Evolutionary conservation across 75 land plant genomes (phyloP), one percentile per base, ranked within the genome.

Genomic region (Cupressus sempervirens): DNA sequence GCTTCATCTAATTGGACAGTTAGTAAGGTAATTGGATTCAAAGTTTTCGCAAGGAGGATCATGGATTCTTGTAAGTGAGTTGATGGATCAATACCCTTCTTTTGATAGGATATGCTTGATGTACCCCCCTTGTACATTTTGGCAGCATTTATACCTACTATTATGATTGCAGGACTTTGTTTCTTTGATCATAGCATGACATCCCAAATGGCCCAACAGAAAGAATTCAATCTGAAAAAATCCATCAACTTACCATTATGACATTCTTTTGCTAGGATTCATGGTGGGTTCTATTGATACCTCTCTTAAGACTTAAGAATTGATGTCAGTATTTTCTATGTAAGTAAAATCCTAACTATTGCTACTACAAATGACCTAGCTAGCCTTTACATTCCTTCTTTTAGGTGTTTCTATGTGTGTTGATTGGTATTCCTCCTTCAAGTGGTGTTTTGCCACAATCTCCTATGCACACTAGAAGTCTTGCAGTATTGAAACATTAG

Each of bases 401-500:
- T 46, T 86, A 96, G 96, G 94, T 95, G 75, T 83, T 96, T 85
- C 13, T 93, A 10, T 96, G 97, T 87, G 98, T 95, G 35, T 87
- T 96, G 79, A 87, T 95, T 81, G 98, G 98, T 35, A 76, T 96
- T 30, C 98, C 98, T 82, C 98, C 98, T 83, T 93, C 98, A 72
- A 96, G 95, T 88, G 98, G 97, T 40, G 98, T 96, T 43, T 89
- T 95, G 62, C 98, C 98, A 75, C 98, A 96, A 83, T 95, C 98
- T 9, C 98, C 98, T 8, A 95, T 96, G 98, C 98, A 96, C 86
- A 96, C 98, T 0, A 92, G 90, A 83, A 93, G 93, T 67, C 94
- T 96, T 54, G 97, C 98, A 45, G 92, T 94, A 62, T 90, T 96
- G 53, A 93, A 91, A 87, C 88, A 84, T 74, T 95, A 91, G 97